Evolutionary conservation across 208 protist species (phyloP).

Genomic region (Acanthamoeba culbertsoni): DNA sequence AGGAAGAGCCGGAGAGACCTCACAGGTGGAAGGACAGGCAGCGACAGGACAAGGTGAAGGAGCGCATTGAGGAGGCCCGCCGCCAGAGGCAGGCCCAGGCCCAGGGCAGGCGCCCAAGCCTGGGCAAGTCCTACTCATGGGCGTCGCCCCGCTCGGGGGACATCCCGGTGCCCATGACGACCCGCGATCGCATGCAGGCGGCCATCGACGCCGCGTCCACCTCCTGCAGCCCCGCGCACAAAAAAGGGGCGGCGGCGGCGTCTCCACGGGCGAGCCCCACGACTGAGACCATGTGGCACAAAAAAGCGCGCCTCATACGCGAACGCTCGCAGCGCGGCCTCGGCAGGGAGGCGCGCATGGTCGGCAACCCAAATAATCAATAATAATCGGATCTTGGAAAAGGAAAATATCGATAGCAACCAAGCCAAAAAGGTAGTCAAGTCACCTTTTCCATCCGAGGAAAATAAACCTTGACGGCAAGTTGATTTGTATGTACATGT

Average conservation of each 20-base stretch:
- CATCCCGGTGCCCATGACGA: not conserved
- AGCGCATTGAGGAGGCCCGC: not conserved
- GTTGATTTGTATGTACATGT: no score
- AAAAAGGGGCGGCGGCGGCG: not conserved
- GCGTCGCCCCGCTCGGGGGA: not conserved
- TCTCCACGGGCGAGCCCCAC: not conserved
- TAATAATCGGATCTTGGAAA: no score
- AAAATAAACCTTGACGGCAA: no score
- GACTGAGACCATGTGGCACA: not conserved
- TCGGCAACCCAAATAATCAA: not conserved
- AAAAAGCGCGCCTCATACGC: not conserved
- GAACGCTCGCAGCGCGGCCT: not conserved
- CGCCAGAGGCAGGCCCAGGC: not conserved
- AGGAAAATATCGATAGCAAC: no score
- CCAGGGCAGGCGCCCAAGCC: not conserved
- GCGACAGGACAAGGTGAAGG: not conserved
- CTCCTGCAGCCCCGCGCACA: not conserved
- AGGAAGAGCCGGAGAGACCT: not conserved
- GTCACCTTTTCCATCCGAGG: no score
- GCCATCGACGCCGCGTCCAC: not conserved
- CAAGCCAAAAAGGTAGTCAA: no score
- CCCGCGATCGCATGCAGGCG: not conserved
- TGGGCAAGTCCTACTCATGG: conserved; percentile 38
- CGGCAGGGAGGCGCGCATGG: not conserved
- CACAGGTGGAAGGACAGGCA: not conserved